A percentile compares a stretch with the other conserved stretches of the same genome.
phyloP scores from a whole-genome alignment of 2,329 filamentous ascomycete species.

The Nothopassalora personata region DNA sequence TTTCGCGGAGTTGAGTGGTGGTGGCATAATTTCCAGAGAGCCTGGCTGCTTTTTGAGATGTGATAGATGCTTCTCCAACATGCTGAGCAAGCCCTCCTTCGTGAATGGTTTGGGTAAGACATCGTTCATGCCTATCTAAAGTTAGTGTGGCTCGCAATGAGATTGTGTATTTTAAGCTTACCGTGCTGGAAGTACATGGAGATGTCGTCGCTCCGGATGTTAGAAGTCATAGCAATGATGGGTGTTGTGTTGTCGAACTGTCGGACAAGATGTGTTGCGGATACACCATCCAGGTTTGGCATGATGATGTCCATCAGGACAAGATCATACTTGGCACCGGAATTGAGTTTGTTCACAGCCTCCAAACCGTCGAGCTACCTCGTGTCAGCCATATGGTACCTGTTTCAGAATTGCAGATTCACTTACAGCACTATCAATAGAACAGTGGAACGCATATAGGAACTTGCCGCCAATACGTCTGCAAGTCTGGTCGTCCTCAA shows the following conservation, averaged over 20 bases:
- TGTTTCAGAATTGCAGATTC: slow-evolving; percentile 4
- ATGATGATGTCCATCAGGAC: slow-evolving; percentile 70
- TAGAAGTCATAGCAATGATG: slow-evolving; percentile 98
- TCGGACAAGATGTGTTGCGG: slow-evolving; percentile 86
- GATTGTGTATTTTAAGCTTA: slow-evolving; percentile 42
- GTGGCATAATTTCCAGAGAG: slow-evolving; percentile 44
- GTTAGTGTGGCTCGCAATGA: slow-evolving; percentile 1
- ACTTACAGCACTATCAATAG: slow-evolving; percentile 59
- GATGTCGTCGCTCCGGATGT: slow-evolving; percentile 93
- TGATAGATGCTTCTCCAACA: slow-evolving; percentile 83
- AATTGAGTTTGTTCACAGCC: slow-evolving; percentile 78
- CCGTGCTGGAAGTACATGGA: slow-evolving; percentile 96
- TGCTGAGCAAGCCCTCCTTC: slow-evolving; percentile 67
- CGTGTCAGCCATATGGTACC: slow-evolving; percentile 27
- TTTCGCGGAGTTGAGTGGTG: slow-evolving; percentile 48
- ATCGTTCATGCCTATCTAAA: slow-evolving; percentile 79
- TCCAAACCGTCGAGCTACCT: slow-evolving; percentile 75
- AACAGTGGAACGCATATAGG: slow-evolving; percentile 58
- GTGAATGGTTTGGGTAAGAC: slow-evolving; percentile 97
- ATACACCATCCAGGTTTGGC: slow-evolving; percentile 92
- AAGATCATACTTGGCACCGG: slow-evolving; percentile 59
- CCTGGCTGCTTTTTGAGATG: slow-evolving; percentile 62
- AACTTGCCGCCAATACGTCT: slow-evolving; percentile 63
- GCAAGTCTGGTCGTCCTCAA: slow-evolving; percentile 72
- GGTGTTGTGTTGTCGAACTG: slow-evolving; percentile 77